Percentiles rank a stretch among this genome's conserved stretches.
These are phyloP conservation scores for Oryza meyeriana DNA, from an alignment of 176 grass and related monocot species.

Conservation along the genomic window DNA sequence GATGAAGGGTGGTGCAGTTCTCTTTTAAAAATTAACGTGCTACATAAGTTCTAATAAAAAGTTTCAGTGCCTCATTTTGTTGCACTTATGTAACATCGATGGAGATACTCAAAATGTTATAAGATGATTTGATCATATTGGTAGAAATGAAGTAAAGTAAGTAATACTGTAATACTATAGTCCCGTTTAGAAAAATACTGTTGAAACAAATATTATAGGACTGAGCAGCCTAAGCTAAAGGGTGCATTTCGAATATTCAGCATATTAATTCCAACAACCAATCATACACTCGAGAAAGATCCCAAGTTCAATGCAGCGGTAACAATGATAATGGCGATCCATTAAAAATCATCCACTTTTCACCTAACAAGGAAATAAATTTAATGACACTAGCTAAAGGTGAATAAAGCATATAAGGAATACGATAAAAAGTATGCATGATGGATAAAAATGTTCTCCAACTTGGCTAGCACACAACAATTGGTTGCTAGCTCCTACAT, in stretches of 20 bases:
- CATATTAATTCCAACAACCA: neutral
- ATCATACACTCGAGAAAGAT: neutral
- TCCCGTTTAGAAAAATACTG: neutral
- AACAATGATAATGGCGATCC: neutral
- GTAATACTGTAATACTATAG: too few species aligned
- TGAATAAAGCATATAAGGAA: conserved; percentile 14
- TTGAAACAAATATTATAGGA: neutral
- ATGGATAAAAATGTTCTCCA: conserved; percentile 3
- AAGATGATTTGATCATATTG: neutral
- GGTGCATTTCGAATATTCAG: neutral
- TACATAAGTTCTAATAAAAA: neutral
- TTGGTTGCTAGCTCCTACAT: neutral
- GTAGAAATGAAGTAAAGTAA: neutral
- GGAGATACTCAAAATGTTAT: neutral
- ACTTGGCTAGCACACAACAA: conserved; percentile 12
- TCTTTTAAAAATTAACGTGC: too few species aligned
- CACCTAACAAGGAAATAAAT: neutral
- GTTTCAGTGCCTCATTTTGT: neutral
- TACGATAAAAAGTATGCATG: neutral
- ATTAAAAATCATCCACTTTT: neutral
- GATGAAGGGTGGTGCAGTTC: neutral
- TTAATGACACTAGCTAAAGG: neutral
- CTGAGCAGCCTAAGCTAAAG: neutral
- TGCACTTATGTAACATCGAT: neutral
- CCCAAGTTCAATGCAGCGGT: neutral